phyloP scores from a whole-genome alignment of 805 yeast species.

The Ogataea thermomethanolica region DNA sequence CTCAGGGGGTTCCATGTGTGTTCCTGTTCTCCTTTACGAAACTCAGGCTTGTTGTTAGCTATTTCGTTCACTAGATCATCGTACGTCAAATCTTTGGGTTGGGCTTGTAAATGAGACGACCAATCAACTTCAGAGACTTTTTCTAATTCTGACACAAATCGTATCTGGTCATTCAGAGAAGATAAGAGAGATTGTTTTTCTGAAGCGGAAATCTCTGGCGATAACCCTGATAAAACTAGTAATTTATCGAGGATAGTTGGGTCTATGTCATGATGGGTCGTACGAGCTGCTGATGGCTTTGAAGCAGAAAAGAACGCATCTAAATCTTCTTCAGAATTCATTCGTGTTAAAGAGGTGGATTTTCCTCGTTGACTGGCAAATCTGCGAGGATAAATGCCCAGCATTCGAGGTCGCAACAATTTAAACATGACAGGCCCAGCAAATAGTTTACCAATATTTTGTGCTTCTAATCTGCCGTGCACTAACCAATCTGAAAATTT shows the following conservation, averaged over 20 bases:
- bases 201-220: conserved; percentile 25
- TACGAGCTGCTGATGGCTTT: neutral
- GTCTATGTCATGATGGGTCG: conserved; percentile 10
- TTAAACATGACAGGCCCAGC: too few relatives aligned
- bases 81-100: conserved; percentile 25
- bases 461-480: conserved; percentile 9
- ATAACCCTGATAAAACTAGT: conserved; percentile 48
- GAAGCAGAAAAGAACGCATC: conserved; percentile 12
- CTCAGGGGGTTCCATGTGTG: conserved; percentile 42
- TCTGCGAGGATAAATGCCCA: too few relatives aligned
- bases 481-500: conserved; percentile 14
- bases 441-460: neutral
- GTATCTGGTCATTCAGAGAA: conserved; percentile 45
- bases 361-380: too few relatives aligned
- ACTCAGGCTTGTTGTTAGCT: conserved; percentile 18
- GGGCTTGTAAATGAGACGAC: conserved; percentile 25
- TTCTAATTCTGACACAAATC: conserved; percentile 42
- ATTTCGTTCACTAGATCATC: conserved; percentile 31
- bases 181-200: conserved; percentile 32
- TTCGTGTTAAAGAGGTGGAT: neutral
- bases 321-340: conserved; percentile 11
- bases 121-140: conserved; percentile 16
- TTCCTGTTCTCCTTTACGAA: conserved; percentile 39
- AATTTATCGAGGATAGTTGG: conserved; percentile 30
- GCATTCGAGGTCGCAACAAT: too few relatives aligned